Conservation (phyloP, 345 rosid genomes). For the Rhizophora apiculata region DNA sequence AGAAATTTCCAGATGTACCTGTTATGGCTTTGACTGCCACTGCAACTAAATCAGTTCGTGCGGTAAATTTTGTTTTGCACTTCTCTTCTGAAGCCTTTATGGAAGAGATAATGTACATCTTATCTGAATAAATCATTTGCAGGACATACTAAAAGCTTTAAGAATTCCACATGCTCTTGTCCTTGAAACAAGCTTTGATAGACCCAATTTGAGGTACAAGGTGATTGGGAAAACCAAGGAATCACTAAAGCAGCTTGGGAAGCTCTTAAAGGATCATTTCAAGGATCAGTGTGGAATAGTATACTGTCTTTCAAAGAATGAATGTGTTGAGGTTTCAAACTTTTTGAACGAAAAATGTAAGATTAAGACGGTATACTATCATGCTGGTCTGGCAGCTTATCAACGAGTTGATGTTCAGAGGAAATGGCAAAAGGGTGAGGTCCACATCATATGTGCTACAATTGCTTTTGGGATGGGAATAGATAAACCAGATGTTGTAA, state of each 20-base stretch:
- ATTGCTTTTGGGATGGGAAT: slow-evolving; percentile 99
- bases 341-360: slow-evolving; percentile 70
- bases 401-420: slow-evolving; percentile 74
- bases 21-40: slow-evolving; percentile 91
- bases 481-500: slow-evolving; percentile 92
- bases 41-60: slow-evolving; percentile 67
- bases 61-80: slow-evolving; percentile 36
- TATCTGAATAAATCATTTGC: slow-evolving; percentile 22
- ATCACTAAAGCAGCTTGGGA: slow-evolving; percentile 77
- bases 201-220: slow-evolving; percentile 87
- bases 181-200: slow-evolving; percentile 88
- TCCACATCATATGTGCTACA: slow-evolving; percentile 78
- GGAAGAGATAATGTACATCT: not conserved
- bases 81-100: not conserved
- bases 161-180: slow-evolving; percentile 74
- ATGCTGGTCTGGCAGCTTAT: slow-evolving; percentile 71
- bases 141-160: slow-evolving; percentile 79
- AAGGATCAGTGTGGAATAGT: slow-evolving; percentile 74
- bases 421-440: slow-evolving; percentile 84
- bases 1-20: slow-evolving; percentile 63
- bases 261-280: slow-evolving; percentile 61
- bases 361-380: slow-evolving; percentile 68
- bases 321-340: slow-evolving; percentile 71
- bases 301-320: slow-evolving; percentile 84
- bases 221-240: slow-evolving; percentile 70